Percentiles rank a stretch among this genome's conserved stretches.
phyloP scores from a whole-genome alignment of 768 basidiomycete species.

The Hericium rajendrae region DNA sequence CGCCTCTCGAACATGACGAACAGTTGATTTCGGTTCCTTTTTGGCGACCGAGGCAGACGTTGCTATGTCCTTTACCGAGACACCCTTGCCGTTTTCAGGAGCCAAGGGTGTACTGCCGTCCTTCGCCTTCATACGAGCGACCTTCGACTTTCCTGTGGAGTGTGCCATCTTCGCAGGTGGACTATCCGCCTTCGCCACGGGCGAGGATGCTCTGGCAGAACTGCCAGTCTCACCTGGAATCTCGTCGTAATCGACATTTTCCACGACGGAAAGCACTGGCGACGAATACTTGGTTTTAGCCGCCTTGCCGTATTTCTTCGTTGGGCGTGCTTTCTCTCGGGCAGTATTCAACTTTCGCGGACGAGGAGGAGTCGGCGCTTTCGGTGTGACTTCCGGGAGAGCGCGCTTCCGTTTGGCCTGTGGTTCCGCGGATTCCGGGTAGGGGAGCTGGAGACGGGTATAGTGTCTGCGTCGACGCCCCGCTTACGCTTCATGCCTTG shows the following conservation, averaged over 20 bases:
- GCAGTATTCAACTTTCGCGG: neutral
- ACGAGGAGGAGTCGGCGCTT: neutral
- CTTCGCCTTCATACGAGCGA: slow-evolving; percentile 1
- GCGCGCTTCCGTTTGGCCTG: neutral
- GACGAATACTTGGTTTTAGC: slow-evolving; percentile 3
- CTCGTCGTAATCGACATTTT: slow-evolving; percentile 12
- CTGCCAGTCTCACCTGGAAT: slow-evolving; percentile 1
- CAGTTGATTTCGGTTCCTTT: too few species aligned
- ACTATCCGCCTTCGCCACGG: neutral
- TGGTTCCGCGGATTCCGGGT: neutral
- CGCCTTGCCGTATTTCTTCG: slow-evolving; percentile 9
- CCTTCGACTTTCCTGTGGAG: neutral
- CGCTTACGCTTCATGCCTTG: neutral
- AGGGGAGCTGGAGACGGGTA: neutral
- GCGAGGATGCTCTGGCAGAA: neutral
- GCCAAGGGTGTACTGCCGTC: neutral
- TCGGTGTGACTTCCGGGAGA: neutral
- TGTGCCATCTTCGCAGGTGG: neutral
- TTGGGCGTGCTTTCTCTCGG: neutral
- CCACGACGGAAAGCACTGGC: neutral
- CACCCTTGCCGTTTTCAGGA: too few species aligned
- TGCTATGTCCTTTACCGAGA: too few species aligned
- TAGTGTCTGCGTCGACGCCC: neutral
- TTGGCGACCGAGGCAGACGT: too few species aligned
- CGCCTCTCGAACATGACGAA: too few species aligned